These are phyloP conservation scores for Lodderomyces beijingensis DNA, from an alignment of 1,139 yeast species.

Conservation along the genomic window DNA sequence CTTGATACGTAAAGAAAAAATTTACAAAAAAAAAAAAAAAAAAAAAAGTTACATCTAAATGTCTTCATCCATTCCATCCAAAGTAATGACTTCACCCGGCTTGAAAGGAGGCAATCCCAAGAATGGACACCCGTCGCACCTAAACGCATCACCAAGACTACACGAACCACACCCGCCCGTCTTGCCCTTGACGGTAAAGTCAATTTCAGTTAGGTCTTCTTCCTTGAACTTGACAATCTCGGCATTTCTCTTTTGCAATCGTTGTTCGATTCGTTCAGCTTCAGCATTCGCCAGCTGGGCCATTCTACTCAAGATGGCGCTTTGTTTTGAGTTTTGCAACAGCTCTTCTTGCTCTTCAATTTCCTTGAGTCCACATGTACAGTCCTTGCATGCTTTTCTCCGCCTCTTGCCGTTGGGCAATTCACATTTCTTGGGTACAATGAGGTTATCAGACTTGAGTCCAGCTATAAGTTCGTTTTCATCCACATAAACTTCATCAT, in stretches of 20 bases:
- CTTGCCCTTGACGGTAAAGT: slow-evolving; percentile 92
- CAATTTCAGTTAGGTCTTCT: slow-evolving; percentile 79
- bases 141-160: slow-evolving; percentile 93
- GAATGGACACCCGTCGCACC: slow-evolving; percentile 98
- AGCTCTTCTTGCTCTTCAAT: slow-evolving; percentile 55
- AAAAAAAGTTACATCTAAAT: no score
- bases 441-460: slow-evolving; percentile 26
- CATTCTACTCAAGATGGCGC: slow-evolving; percentile 41
- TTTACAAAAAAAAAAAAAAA: no score
- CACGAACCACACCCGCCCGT: slow-evolving; percentile 97
- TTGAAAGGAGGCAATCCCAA: slow-evolving; percentile 96
- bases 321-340: slow-evolving; percentile 46
- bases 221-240: slow-evolving; percentile 49
- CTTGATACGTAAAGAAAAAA: no score
- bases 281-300: slow-evolving; percentile 51
- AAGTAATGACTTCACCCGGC: slow-evolving; percentile 77
- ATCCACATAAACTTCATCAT: slow-evolving; percentile 3
- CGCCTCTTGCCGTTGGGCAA: slow-evolving; percentile 57
- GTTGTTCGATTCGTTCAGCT: slow-evolving; percentile 51
- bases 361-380: slow-evolving; percentile 94
- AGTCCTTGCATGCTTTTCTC: slow-evolving; percentile 91
- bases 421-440: slow-evolving; percentile 48
- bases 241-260: slow-evolving; percentile 26
- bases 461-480: slow-evolving; percentile 24
- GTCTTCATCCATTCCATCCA: slow-evolving; percentile 52